A percentile compares a stretch with the other conserved stretches of the same genome.
These are phyloP conservation scores for Ceraceosorus bombacis DNA, from an alignment of 1,284 basidiomycete genomes.

Conservation along the genomic window DNA sequence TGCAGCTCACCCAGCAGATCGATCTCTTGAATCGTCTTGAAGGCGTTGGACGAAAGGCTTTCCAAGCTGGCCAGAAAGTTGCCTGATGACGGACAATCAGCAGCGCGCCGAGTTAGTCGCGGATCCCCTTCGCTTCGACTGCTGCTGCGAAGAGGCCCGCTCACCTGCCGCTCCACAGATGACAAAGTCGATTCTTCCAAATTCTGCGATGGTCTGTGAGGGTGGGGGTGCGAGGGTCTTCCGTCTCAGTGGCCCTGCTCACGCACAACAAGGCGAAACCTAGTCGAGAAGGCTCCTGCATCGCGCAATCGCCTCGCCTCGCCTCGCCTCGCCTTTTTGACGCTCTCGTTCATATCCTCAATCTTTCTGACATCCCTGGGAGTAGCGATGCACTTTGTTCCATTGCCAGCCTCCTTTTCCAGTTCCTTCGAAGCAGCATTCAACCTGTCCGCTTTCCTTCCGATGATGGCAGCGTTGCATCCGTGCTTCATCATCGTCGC, in stretches of 20 bases:
- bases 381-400: conserved; percentile 60
- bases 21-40: conserved; percentile 87
- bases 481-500: conserved; percentile 67
- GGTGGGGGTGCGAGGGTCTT: neutral
- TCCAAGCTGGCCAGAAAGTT: conserved; percentile 47
- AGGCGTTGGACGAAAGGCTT: conserved; percentile 50
- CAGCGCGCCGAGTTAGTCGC: too few species aligned
- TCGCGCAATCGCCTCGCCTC: neutral
- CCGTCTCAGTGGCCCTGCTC: too few species aligned
- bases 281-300: neutral
- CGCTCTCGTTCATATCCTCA: conserved; percentile 66
- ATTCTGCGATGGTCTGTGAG: conserved; percentile 60
- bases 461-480: conserved; percentile 71
- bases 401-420: conserved; percentile 59
- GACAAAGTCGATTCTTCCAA: conserved; percentile 87
- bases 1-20: conserved; percentile 61
- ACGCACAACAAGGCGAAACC: too few species aligned
- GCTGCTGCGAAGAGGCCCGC: too few species aligned
- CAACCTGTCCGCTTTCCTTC: conserved; percentile 76
- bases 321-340: conserved; percentile 50
- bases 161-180: conserved; percentile 63
- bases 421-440: conserved; percentile 65
- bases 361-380: conserved; percentile 78
- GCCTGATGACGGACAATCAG: conserved; percentile 12
- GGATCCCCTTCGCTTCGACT: too few species aligned